A percentile compares a stretch with the other conserved stretches of the same genome.
phyloP scores from a whole-genome alignment of 306 rosid genomes.

The Myrica gale region DNA sequence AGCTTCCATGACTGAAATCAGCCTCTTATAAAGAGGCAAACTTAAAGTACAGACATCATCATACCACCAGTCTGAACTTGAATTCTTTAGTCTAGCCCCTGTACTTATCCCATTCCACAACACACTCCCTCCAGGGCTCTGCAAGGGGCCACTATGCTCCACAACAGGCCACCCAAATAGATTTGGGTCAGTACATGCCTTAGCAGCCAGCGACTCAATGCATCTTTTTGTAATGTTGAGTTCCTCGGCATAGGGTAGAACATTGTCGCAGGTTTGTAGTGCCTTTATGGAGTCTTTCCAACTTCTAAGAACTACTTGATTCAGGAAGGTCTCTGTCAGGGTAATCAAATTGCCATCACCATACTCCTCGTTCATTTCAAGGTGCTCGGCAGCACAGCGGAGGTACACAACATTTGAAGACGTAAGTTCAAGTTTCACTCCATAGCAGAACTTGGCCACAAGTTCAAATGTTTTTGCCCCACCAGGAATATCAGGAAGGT shows the following conservation, averaged over 20 bases:
- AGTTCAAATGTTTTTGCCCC: conserved; percentile 89
- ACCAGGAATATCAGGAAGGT: conserved; percentile 75
- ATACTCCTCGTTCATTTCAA: conserved; percentile 91
- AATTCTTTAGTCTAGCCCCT: conserved; percentile 84
- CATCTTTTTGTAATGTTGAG: conserved; percentile 79
- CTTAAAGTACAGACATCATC: conserved; percentile 74
- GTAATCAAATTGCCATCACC: conserved; percentile 81
- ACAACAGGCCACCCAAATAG: conserved; percentile 92
- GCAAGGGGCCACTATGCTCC: conserved; percentile 97
- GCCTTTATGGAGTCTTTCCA: conserved; percentile 95
- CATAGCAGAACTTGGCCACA: conserved; percentile 94
- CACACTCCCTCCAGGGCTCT: conserved; percentile 99
- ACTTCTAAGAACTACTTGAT: conserved; percentile 72
- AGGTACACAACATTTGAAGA: conserved; percentile 89
- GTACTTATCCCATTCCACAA: conserved; percentile 99
- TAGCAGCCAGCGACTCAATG: conserved; percentile 83
- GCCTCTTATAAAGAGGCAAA: conserved; percentile 74
- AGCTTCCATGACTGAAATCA: conserved; percentile 80
- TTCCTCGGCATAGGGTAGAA: conserved; percentile 57
- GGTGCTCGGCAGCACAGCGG: conserved; percentile 85
- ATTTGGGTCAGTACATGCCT: conserved; percentile 88
- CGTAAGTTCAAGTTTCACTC: conserved; percentile 91
- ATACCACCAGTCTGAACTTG: conserved; percentile 94
- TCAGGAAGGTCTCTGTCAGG: conserved; percentile 72
- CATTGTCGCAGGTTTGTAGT: conserved; percentile 75